Evolutionary conservation across 2,329 filamentous ascomycete species (phyloP), one percentile per base, ranked within the genome.

Genomic region (Daldinia sp.): DNA sequence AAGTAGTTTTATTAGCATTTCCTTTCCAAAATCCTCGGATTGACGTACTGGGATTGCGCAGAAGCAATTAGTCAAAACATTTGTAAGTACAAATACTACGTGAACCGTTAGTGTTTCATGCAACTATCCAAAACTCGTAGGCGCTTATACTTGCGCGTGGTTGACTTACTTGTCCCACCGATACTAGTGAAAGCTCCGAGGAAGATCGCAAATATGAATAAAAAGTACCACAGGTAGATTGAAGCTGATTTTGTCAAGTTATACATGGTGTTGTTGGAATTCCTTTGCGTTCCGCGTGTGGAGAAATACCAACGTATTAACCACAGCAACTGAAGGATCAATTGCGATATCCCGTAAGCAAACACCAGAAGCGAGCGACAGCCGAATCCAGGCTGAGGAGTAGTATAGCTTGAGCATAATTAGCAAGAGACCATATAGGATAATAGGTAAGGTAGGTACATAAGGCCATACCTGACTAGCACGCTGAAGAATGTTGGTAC

Each of bases 331-430:
- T 63, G 60, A 30, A 68, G 65, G 37, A 39, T 39, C 12, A 68
- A 13, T 50, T 68, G 65, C 1, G 65, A 63, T 30, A 33, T 39
- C 4, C 7, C 55, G 42, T 68, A 68, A 5, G 39, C 35, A 28
- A 68, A 46, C 13, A 68, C 39, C 6, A 60, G 48, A 26, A 68
- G 41, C 12, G 65, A 60, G 13, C 65, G 65, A 26, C 65, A 68
- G 26, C 65, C 57, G 12, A 68, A 64, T 6, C 65, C 65, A 9
- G 51, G 23, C 15, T 33, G 54, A 26, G 65, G 65, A 6, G 65
- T 68, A 26, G 41, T 68, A 44, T 64, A 64, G 26, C 65, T 68
- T 53, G 13, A 13, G n/a, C 1, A 37, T 10, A 4, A 46, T 65
- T 54, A 63, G 51, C 15, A 26, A 18, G 15, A 6, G 26, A 10